A percentile compares a stretch with the other conserved stretches of the same genome.
phyloP scores from a whole-genome alignment of 257 asterid species.

The Rhazya stricta region DNA sequence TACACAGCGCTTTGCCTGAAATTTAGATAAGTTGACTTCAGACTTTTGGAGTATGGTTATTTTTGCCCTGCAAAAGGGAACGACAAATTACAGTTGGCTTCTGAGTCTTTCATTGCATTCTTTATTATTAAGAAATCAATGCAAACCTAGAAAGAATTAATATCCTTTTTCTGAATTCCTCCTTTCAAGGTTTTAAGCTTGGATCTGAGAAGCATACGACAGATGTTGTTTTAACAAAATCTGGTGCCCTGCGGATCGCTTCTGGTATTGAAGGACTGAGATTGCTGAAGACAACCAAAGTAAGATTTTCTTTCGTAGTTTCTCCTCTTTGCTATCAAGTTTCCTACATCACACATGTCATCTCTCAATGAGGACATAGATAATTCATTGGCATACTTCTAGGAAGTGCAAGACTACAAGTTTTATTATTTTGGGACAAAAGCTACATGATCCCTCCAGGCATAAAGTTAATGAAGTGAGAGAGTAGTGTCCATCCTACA shows the following conservation, averaged over 20 bases:
- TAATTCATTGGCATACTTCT: no score
- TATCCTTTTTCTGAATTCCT: slow-evolving; percentile 4
- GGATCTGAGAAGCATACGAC: slow-evolving; percentile 92
- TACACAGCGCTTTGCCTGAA: not conserved
- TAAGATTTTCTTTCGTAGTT: slow-evolving; percentile 26
- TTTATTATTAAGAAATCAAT: not conserved
- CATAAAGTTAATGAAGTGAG: no score
- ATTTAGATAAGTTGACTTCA: not conserved
- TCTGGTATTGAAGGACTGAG: slow-evolving; percentile 85
- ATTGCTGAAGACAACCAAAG: slow-evolving; percentile 89
- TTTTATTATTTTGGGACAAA: not conserved
- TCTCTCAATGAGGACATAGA: not conserved
- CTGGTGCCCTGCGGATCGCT: slow-evolving; percentile 57
- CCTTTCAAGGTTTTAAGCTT: slow-evolving; percentile 69
- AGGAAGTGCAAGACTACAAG: no score
- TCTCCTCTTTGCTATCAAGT: no score
- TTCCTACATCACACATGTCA: no score
- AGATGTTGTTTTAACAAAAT: slow-evolving; percentile 62
- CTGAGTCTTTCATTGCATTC: not conserved
- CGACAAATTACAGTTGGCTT: not conserved
- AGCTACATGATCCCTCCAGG: no score
- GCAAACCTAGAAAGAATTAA: not conserved
- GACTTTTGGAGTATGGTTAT: not conserved
- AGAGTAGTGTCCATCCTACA: no score
- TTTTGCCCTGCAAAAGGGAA: not conserved